phyloP scores from a whole-genome alignment of 1,284 basidiomycete species.

The Naganishia sp. region DNA sequence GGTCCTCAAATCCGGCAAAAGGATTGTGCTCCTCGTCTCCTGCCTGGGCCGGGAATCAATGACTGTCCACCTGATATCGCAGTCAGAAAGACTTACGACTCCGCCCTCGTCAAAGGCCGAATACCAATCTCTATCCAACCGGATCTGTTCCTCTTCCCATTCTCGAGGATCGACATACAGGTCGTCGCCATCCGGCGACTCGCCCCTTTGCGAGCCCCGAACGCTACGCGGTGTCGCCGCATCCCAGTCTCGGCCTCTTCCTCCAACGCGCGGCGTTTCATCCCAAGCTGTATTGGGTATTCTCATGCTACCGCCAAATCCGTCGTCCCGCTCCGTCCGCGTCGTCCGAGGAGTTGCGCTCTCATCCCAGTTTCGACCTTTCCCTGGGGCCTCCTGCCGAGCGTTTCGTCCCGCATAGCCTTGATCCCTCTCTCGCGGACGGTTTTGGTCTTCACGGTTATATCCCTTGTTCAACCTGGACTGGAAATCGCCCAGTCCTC shows the following conservation, averaged over 20 bases:
- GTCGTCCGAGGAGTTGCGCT: slow-evolving; percentile 67
- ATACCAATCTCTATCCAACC: slow-evolving; percentile 91
- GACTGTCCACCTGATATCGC: too few relatives aligned
- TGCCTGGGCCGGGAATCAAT: slow-evolving; percentile 42
- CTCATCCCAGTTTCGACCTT: slow-evolving; percentile 49
- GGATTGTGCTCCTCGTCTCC: slow-evolving; percentile 92
- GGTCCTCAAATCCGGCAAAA: slow-evolving; percentile 84
- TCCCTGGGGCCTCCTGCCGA: slow-evolving; percentile 25
- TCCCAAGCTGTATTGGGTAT: slow-evolving; percentile 89
- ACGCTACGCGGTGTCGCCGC: slow-evolving; percentile 75
- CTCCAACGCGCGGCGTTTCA: slow-evolving; percentile 68
- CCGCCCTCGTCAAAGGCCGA: slow-evolving; percentile 82
- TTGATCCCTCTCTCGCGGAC: slow-evolving; percentile 35
- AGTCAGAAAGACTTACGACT: slow-evolving; percentile 56
- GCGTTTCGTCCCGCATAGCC: slow-evolving; percentile 30
- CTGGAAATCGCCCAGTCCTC: slow-evolving; percentile 53
- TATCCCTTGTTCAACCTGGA: slow-evolving; percentile 47
- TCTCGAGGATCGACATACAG: slow-evolving; percentile 62
- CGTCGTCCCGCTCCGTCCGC: slow-evolving; percentile 58
- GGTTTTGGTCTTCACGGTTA: slow-evolving; percentile 35
- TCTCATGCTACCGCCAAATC: slow-evolving; percentile 78
- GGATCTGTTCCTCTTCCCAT: slow-evolving; percentile 92
- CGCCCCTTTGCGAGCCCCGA: slow-evolving; percentile 59
- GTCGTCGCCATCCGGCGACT: slow-evolving; percentile 60
- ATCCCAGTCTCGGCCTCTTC: slow-evolving; percentile 67